phyloP scores from a whole-genome alignment of 495 filamentous ascomycete species.

The Penicillium maclennaniae region DNA sequence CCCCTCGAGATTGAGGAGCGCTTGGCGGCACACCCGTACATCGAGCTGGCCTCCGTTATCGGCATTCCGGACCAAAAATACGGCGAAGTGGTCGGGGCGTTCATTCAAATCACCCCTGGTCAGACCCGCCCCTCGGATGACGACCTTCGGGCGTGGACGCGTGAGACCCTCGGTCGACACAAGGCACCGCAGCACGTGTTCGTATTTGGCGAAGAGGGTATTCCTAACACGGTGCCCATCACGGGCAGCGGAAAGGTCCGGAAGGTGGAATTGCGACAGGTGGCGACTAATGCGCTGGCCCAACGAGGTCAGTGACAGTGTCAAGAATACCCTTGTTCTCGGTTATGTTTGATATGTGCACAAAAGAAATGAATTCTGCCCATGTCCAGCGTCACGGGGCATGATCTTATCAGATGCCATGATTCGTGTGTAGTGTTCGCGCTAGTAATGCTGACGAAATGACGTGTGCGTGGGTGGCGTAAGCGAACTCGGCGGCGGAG shows the following conservation, averaged over 20 bases:
- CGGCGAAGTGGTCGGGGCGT: conserved; percentile 65
- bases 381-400: neutral
- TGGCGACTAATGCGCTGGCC: conserved; percentile 49
- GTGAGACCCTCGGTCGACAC: conserved; percentile 58
- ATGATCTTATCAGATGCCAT: conserved; percentile 15
- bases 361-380: neutral
- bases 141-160: conserved; percentile 56
- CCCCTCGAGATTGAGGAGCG: conserved; percentile 70
- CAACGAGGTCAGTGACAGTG: conserved; percentile 4
- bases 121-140: conserved; percentile 38
- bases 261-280: conserved; percentile 61
- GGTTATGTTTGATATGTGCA: neutral
- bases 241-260: conserved; percentile 71
- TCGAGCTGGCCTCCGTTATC: conserved; percentile 57
- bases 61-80: conserved; percentile 60
- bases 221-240: conserved; percentile 53
- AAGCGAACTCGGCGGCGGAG: neutral
- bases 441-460: too few species aligned
- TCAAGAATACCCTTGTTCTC: neutral
- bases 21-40: conserved; percentile 52
- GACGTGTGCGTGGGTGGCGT: too few species aligned
- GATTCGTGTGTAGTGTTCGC: neutral
- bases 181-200: conserved; percentile 66
- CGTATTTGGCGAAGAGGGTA: conserved; percentile 59
- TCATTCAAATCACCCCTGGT: conserved; percentile 40